Percentiles rank a stretch among this genome's conserved stretches.
These are phyloP conservation scores for Byssothecium circinans DNA, from an alignment of 2,329 filamentous ascomycete genomes.

Conservation along the genomic window DNA sequence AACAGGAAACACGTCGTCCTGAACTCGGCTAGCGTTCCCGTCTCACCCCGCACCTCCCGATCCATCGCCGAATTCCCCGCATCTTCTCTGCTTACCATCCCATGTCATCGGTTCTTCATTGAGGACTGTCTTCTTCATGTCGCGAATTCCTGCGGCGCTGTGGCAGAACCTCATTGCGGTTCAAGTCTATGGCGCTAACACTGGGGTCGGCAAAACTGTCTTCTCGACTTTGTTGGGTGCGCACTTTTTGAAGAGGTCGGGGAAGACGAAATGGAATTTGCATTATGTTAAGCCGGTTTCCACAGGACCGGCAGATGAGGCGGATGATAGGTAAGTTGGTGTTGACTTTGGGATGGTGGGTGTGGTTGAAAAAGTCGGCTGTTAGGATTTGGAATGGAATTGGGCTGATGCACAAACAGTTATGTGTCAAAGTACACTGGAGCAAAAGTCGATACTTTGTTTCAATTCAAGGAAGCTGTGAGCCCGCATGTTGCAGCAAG, in stretches of 20 bases:
- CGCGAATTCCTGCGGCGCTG: slow-evolving; percentile 60
- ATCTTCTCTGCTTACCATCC: background rate
- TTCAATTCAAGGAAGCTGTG: slow-evolving; percentile 72
- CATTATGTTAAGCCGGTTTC: slow-evolving; percentile 81
- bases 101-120: background rate
- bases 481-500: slow-evolving; percentile 76
- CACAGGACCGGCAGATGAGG: slow-evolving; percentile 69
- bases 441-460: slow-evolving; percentile 62
- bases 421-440: slow-evolving; percentile 65
- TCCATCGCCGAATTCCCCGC: background rate
- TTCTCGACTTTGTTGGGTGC: slow-evolving; percentile 72
- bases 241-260: slow-evolving; percentile 43
- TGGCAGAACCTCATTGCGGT: slow-evolving; percentile 70
- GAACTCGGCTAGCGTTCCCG: slow-evolving; percentile 2
- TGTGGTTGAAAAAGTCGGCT: too few relatives aligned
- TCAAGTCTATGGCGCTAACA: slow-evolving; percentile 83
- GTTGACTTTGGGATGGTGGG: too few relatives aligned
- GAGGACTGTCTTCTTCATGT: slow-evolving; percentile 33
- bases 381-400: background rate
- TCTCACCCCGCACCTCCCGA: background rate
- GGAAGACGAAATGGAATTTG: slow-evolving; percentile 44
- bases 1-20: slow-evolving; percentile 9
- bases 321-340: slow-evolving; percentile 68
- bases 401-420: slow-evolving; percentile 43
- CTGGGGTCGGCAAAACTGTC: slow-evolving; percentile 82